These are phyloP conservation scores for Acer negundo DNA, from an alignment of 345 rosid genomes.

Conservation along the genomic window DNA sequence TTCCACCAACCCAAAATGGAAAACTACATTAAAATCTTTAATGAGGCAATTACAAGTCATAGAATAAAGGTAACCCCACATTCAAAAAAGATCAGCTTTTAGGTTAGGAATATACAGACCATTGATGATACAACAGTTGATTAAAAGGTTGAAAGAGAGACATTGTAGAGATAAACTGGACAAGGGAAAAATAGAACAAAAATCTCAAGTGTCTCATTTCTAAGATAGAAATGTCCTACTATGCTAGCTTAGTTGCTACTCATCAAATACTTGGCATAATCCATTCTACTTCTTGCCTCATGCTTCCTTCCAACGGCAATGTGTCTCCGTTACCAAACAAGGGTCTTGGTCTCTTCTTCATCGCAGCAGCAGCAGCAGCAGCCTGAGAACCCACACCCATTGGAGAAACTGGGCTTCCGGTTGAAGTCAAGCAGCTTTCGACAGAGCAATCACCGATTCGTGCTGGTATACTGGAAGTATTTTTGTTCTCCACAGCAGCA, in stretches of 20 bases:
- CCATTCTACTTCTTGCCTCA: slow-evolving; percentile 75
- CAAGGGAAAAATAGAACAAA: slow-evolving; percentile 7
- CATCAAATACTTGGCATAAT: slow-evolving; percentile 62
- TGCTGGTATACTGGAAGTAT: slow-evolving; percentile 38
- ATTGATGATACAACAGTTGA: slow-evolving; percentile 17
- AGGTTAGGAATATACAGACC: slow-evolving; percentile 30
- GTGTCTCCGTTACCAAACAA: slow-evolving; percentile 52
- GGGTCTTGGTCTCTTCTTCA: slow-evolving; percentile 65
- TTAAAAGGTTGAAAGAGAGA: background rate
- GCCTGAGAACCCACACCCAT: slow-evolving; percentile 43
- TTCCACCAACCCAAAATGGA: slow-evolving; percentile 10
- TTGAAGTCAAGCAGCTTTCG: slow-evolving; percentile 76
- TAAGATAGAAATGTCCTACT: slow-evolving; percentile 26
- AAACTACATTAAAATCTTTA: slow-evolving; percentile 2
- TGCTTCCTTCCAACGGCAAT: slow-evolving; percentile 46
- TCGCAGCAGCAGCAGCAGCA: slow-evolving; percentile 25
- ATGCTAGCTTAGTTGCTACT: slow-evolving; percentile 5
- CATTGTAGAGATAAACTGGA: slow-evolving; percentile 24
- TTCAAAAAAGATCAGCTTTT: slow-evolving; percentile 18
- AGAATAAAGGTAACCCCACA: slow-evolving; percentile 12
- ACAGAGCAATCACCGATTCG: slow-evolving; percentile 60
- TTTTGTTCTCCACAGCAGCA: slow-evolving; percentile 55
- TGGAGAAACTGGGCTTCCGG: slow-evolving; percentile 61
- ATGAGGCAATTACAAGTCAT: slow-evolving; percentile 16
- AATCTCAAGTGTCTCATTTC: slow-evolving; percentile 23